Percentiles rank a stretch among this genome's conserved stretches.
phyloP scores from a whole-genome alignment of 257 asterid genomes.

The Eustoma russellianum region DNA sequence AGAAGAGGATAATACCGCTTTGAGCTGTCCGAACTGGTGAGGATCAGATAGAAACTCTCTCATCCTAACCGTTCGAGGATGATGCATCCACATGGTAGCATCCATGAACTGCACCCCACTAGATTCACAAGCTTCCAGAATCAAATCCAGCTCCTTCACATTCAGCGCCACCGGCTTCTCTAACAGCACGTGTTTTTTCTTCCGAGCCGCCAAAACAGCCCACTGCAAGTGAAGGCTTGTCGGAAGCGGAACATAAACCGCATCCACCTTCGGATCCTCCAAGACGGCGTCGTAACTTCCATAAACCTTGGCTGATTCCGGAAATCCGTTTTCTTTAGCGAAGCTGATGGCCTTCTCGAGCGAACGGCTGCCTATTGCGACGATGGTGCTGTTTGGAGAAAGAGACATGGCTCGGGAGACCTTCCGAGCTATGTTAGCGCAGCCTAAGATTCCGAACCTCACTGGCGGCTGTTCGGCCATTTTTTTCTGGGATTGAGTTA shows the following conservation, averaged over 20 bases:
- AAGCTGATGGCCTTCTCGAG: slow-evolving; percentile 26
- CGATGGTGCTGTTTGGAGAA: slow-evolving; percentile 23
- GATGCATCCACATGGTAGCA: slow-evolving; percentile 44
- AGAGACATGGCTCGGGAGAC: slow-evolving; percentile 28
- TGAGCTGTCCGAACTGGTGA: slow-evolving; percentile 24
- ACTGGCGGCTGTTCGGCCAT: slow-evolving; percentile 16
- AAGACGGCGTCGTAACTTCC: slow-evolving; percentile 36
- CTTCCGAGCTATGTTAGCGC: slow-evolving; percentile 36
- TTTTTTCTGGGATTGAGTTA: not conserved
- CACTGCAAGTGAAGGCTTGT: slow-evolving; percentile 32
- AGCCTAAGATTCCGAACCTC: slow-evolving; percentile 36
- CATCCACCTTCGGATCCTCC: slow-evolving; percentile 35
- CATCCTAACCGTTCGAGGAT: slow-evolving; percentile 25
- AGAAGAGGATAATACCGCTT: slow-evolving; percentile 13
- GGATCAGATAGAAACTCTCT: slow-evolving; percentile 23
- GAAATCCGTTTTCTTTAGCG: slow-evolving; percentile 25
- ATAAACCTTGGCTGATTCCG: slow-evolving; percentile 19
- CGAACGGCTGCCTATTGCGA: slow-evolving; percentile 34
- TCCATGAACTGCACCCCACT: slow-evolving; percentile 43
- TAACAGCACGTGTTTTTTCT: slow-evolving; percentile 30
- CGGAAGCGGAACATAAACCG: slow-evolving; percentile 38
- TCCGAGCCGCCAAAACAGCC: slow-evolving; percentile 35
- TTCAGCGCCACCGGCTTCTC: slow-evolving; percentile 40
- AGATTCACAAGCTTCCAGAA: slow-evolving; percentile 31
- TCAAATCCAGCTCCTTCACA: slow-evolving; percentile 29